A percentile compares a stretch with the other conserved stretches of the same genome.
phyloP scores from a whole-genome alignment of 352 stramenopile genomes.

The Achlya hypogyna region DNA sequence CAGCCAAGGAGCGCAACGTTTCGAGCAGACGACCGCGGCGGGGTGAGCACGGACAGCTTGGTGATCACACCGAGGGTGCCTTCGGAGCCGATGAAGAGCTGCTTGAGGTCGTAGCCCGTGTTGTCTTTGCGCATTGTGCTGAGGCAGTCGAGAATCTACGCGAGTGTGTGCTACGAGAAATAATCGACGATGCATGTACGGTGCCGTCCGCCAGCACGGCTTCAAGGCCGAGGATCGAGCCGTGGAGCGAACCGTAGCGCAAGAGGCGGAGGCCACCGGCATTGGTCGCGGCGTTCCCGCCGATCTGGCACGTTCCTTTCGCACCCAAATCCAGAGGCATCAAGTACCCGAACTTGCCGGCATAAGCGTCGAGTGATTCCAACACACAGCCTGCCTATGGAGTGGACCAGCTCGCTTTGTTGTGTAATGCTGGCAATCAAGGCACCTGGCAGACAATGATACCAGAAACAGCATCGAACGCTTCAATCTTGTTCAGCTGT shows the following conservation, averaged over 20 bases:
- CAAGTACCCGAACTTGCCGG: constrained; percentile 77
- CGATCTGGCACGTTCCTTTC: constrained; percentile 95
- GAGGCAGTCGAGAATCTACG: constrained; percentile 80
- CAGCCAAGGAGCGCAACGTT: constrained; percentile 90
- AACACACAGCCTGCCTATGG: constrained; percentile 93
- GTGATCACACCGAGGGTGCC: constrained; percentile 95
- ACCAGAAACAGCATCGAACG: constrained; percentile 81
- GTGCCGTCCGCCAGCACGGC: constrained; percentile 89
- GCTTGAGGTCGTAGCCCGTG: constrained; percentile 95
- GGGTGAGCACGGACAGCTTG: constrained; percentile 77
- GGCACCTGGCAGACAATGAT: constrained; percentile 67
- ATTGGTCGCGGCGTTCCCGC: constrained; percentile 95
- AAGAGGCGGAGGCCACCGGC: constrained; percentile 91
- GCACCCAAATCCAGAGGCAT: constrained; percentile 95
- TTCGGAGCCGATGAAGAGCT: constrained; percentile 95
- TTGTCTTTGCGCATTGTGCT: constrained; percentile 96
- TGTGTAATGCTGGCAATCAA: too few species aligned
- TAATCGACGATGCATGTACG: constrained; percentile 25
- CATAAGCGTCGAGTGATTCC: constrained; percentile 86
- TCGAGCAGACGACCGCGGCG: constrained; percentile 51
- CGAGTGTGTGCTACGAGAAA: too few species aligned
- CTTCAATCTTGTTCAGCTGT: constrained; percentile 87
- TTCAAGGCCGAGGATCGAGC: constrained; percentile 91
- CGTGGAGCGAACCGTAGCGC: constrained; percentile 92
- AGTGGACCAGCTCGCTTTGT: too few species aligned